These are phyloP conservation scores for Leishmania braziliensis DNA, from an alignment of 208 protist genomes.

Conservation along the genomic window DNA sequence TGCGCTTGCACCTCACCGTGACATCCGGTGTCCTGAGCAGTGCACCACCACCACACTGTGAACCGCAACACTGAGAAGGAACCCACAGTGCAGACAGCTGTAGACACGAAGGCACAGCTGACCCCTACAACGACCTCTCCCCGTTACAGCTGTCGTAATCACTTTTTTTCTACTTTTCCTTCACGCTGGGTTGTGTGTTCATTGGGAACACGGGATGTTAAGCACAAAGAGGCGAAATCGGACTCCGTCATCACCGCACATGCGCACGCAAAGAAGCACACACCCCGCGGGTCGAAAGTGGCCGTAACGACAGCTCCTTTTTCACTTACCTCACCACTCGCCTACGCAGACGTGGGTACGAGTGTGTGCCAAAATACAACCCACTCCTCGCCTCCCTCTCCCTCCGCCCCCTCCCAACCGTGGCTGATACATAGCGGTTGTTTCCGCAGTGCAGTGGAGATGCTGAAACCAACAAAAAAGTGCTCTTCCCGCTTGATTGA, in stretches of 20 bases:
- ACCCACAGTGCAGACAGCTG: not conserved
- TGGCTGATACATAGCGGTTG: too few relatives aligned
- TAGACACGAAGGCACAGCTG: not conserved
- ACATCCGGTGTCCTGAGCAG: not conserved
- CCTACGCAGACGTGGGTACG: not conserved
- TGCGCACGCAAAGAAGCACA: not conserved
- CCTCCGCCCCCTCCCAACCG: not conserved
- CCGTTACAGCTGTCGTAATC: not conserved
- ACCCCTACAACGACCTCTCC: not conserved
- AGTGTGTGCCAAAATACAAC: not conserved
- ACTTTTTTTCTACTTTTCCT: not conserved
- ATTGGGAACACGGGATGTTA: not conserved
- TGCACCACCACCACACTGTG: not conserved
- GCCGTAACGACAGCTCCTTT: not conserved
- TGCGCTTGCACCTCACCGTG: not conserved
- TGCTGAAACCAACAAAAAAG: constrained; percentile 9
- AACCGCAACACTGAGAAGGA: not conserved
- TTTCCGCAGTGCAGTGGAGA: not conserved
- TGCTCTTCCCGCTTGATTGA: not conserved
- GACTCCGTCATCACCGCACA: not conserved
- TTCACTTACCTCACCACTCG: not conserved
- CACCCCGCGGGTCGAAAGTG: not conserved
- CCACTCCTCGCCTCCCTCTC: not conserved
- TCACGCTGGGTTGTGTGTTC: not conserved
- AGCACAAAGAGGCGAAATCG: not conserved